These are phyloP conservation scores for Physcomitrium patens DNA, from an alignment of 225 moss, liverwort and hornwort genomes.

Conservation along the genomic window DNA sequence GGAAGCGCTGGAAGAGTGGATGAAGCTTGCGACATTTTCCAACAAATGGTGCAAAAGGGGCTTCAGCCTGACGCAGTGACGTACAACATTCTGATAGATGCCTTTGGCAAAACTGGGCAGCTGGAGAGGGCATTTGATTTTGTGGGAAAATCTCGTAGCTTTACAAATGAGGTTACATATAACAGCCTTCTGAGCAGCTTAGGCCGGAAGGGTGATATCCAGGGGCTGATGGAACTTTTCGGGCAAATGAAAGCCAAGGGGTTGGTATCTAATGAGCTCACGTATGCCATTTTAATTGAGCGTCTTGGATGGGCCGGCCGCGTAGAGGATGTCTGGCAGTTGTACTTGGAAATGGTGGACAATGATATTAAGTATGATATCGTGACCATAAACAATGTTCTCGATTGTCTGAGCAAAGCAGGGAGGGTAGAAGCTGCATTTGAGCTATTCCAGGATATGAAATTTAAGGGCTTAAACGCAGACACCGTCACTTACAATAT, in stretches of 20 bases:
- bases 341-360: constrained; percentile 64
- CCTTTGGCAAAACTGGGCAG: constrained; percentile 60
- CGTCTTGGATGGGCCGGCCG: constrained; percentile 65
- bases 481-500: constrained; percentile 88
- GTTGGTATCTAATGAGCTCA: constrained; percentile 52
- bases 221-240: constrained; percentile 55
- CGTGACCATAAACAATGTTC: constrained; percentile 72
- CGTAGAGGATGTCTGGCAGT: constrained; percentile 62
- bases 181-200: constrained; percentile 55
- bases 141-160: constrained; percentile 40
- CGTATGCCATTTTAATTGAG: constrained; percentile 68
- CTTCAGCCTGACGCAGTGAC: constrained; percentile 52
- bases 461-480: constrained; percentile 55
- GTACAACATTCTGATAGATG: constrained; percentile 65
- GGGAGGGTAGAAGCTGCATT: constrained; percentile 76
- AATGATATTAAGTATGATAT: constrained; percentile 57
- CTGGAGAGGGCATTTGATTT: constrained; percentile 56
- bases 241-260: constrained; percentile 65
- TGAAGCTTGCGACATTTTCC: constrained; percentile 54
- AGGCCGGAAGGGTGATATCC: constrained; percentile 60
- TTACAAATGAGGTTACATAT: constrained; percentile 57
- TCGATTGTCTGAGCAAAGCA: constrained; percentile 74
- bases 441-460: constrained; percentile 78
- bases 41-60: constrained; percentile 56
- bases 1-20: constrained; percentile 65